Percentiles rank a stretch among this genome's conserved stretches.
These are phyloP conservation scores for Aspergillus japonicus DNA, from an alignment of 2,329 filamentous ascomycete species.

Conservation along the genomic window DNA sequence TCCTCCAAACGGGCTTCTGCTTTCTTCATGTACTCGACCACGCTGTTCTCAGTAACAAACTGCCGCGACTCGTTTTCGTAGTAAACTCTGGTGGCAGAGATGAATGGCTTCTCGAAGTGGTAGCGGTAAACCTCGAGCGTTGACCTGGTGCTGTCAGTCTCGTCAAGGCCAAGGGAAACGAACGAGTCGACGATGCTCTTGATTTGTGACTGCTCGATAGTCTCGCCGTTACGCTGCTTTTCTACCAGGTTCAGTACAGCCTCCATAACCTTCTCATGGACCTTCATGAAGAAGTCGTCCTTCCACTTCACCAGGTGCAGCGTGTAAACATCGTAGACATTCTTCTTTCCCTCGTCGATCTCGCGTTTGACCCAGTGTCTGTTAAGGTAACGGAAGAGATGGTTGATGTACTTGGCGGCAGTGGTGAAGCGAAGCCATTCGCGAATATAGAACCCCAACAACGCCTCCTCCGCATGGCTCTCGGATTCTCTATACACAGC, in stretches of 20 bases:
- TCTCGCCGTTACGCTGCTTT: constrained; percentile 96
- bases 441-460: constrained; percentile 89
- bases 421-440: constrained; percentile 97
- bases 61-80: constrained; percentile 90
- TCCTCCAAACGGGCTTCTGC: constrained; percentile 85
- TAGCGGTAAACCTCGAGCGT: constrained; percentile 92
- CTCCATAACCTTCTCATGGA: constrained; percentile 87
- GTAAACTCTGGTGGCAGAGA: constrained; percentile 78
- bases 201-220: constrained; percentile 94
- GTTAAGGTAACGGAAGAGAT: constrained; percentile 93
- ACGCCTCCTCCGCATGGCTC: constrained; percentile 81
- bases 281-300: constrained; percentile 79
- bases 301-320: constrained; percentile 95
- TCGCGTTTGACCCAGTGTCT: constrained; percentile 98
- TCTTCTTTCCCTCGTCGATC: constrained; percentile 98
- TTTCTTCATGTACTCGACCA: constrained; percentile 99
- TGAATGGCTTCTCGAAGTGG: constrained; percentile 91
- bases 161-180: constrained; percentile 89
- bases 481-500: constrained; percentile 70
- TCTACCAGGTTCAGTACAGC: constrained; percentile 93
- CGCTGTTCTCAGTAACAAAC: constrained; percentile 93
- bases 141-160: constrained; percentile 87
- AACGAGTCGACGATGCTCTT: constrained; percentile 97
- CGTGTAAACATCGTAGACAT: constrained; percentile 97
- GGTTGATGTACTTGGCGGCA: constrained; percentile 95